These are phyloP conservation scores for Termitomyces sp. DNA, from an alignment of 1,284 basidiomycete species.

Conservation along the genomic window DNA sequence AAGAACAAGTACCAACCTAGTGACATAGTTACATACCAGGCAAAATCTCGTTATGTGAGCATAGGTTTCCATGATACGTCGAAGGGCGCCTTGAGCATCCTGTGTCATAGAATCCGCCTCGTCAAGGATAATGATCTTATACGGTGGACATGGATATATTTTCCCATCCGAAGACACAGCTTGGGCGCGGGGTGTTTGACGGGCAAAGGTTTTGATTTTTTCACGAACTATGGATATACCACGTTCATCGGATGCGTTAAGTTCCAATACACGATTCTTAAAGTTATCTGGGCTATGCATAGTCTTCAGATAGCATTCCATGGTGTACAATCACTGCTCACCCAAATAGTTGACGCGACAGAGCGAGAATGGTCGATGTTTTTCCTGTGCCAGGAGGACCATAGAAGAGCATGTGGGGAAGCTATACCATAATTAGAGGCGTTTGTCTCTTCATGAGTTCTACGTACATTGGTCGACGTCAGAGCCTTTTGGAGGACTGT, in stretches of 20 bases:
- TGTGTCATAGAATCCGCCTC: constrained; percentile 99
- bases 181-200: constrained; percentile 86
- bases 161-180: constrained; percentile 73
- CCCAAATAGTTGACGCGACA: constrained; percentile 95
- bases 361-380: constrained; percentile 95
- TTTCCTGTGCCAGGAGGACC: constrained; percentile 99
- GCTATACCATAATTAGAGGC: constrained; percentile 39
- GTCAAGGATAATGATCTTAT: constrained; percentile 98
- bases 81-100: constrained; percentile 93
- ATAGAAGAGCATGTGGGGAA: constrained; percentile 99
- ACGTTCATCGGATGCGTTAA: constrained; percentile 99
- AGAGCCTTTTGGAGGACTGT: constrained; percentile 89
- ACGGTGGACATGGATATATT: constrained; percentile 92
- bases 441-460: neutral
- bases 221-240: constrained; percentile 96
- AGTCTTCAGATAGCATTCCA: neutral
- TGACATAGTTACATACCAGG: constrained; percentile 99
- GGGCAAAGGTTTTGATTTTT: constrained; percentile 98
- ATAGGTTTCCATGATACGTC: constrained; percentile 98
- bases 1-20: constrained; percentile 60
- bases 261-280: constrained; percentile 87
- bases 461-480: constrained; percentile 82
- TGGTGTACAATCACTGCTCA: constrained; percentile 29
- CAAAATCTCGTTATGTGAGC: constrained; percentile 97
- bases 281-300: constrained; percentile 83